These are phyloP conservation scores for Fusarium hainanense DNA, from an alignment of 2,329 filamentous ascomycete species.

Conservation along the genomic window DNA sequence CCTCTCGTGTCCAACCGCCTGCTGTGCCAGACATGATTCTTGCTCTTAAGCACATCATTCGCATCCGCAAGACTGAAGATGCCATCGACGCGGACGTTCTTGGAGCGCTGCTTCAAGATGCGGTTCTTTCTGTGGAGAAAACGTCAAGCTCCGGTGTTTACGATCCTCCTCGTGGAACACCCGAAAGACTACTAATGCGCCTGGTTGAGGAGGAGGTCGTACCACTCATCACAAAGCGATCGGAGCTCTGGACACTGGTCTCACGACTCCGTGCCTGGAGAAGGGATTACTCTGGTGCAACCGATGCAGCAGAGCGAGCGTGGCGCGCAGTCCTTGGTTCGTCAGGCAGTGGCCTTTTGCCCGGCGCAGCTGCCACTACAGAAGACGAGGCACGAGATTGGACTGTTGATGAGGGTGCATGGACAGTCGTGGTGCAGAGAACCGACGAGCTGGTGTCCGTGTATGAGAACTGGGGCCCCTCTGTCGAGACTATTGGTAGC, in stretches of 20 bases:
- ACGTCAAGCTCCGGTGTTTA: constrained; percentile 47
- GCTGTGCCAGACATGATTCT: constrained; percentile 80
- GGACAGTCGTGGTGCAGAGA: constrained; percentile 78
- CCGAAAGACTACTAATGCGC: constrained; percentile 71
- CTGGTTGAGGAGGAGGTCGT: constrained; percentile 80
- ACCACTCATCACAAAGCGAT: constrained; percentile 84
- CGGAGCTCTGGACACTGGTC: constrained; percentile 81
- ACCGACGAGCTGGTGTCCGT: constrained; percentile 85
- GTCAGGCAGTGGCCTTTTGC: constrained; percentile 60
- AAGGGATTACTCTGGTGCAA: constrained; percentile 74
- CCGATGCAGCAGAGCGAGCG: constrained; percentile 88
- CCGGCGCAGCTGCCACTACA: constrained; percentile 53
- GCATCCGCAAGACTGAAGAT: constrained; percentile 80
- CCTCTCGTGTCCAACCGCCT: constrained; percentile 79
- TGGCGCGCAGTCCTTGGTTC: constrained; percentile 78
- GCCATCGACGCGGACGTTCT: constrained; percentile 82
- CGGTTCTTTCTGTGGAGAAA: constrained; percentile 62
- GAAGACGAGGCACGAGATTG: constrained; percentile 48
- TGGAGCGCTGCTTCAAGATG: constrained; percentile 76
- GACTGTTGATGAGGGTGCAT: constrained; percentile 69
- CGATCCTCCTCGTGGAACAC: constrained; percentile 64
- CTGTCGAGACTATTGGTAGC: constrained; percentile 74
- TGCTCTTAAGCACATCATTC: constrained; percentile 79
- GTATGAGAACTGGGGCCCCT: constrained; percentile 81
- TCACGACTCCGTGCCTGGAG: constrained; percentile 79